A percentile compares a stretch with the other conserved stretches of the same genome.
Evolutionary conservation across 306 rosid species (phyloP).

Genomic region (Albizia julibrissin): DNA sequence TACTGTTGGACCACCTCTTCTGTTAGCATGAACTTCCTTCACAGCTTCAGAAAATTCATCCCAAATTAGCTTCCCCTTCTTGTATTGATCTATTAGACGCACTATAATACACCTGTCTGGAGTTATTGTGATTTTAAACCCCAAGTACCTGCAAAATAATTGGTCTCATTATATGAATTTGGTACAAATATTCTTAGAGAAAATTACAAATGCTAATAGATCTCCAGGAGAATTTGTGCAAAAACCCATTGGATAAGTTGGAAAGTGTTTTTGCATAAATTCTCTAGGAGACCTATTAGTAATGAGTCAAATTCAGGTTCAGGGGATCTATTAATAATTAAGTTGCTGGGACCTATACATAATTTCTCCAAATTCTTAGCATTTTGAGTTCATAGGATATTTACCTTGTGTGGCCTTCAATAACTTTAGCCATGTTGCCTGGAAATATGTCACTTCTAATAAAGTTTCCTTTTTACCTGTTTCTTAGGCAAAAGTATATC

Average conservation of each 20-base stretch:
- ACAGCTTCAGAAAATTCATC: slow-evolving; percentile 48
- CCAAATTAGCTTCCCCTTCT: slow-evolving; percentile 51
- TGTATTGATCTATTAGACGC: slow-evolving; percentile 52
- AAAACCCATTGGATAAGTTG: neutral
- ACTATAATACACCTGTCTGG: slow-evolving; percentile 52
- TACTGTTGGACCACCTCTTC: slow-evolving; percentile 51
- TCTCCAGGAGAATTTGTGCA: neutral
- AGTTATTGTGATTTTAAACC: slow-evolving; percentile 57
- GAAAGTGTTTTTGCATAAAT: neutral
- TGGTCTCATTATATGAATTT: neutral
- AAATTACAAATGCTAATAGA: neutral
- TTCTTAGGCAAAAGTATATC: neutral
- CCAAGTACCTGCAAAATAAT: slow-evolving; percentile 51
- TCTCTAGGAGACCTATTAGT: neutral
- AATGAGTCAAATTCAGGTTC: neutral
- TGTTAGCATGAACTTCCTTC: slow-evolving; percentile 55
- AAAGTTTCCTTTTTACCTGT: no score
- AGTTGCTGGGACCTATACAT: neutral
- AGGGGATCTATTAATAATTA: neutral
- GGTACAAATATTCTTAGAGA: neutral
- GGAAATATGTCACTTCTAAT: slow-evolving; percentile 63
- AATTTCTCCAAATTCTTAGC: neutral
- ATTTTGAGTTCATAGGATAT: neutral
- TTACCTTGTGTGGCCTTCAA: slow-evolving; percentile 72
- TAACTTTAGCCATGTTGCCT: slow-evolving; percentile 78